A percentile compares a stretch with the other conserved stretches of the same genome.
These are phyloP conservation scores for Podila minutissima DNA, from an alignment of 192 early-diverging fungal genomes.

Conservation along the genomic window DNA sequence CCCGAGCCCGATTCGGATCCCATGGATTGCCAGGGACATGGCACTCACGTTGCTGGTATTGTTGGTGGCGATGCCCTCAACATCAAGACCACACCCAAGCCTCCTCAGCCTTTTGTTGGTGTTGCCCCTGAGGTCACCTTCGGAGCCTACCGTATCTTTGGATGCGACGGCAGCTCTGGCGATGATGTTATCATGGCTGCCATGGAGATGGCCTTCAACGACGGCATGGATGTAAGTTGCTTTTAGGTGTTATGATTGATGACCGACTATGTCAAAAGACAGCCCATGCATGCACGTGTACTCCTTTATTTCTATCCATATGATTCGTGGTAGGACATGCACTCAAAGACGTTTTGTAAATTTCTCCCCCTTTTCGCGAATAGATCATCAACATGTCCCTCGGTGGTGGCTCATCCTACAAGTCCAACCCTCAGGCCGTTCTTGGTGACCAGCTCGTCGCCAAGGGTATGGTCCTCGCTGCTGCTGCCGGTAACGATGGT, in stretches of 20 bases:
- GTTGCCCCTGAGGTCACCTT: slow-evolving; percentile 87
- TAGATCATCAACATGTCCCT: slow-evolving; percentile 74
- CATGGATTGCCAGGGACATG: slow-evolving; percentile 71
- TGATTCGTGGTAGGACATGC: too few relatives aligned
- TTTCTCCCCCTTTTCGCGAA: too few relatives aligned
- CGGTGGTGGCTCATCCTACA: slow-evolving; percentile 68
- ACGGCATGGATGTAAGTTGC: slow-evolving; percentile 72
- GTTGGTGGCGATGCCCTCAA: slow-evolving; percentile 68
- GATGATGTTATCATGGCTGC: slow-evolving; percentile 82
- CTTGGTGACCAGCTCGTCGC: slow-evolving; percentile 58
- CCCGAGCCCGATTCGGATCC: slow-evolving; percentile 63
- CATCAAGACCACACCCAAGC: slow-evolving; percentile 33
- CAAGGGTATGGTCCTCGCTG: slow-evolving; percentile 55
- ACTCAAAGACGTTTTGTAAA: too few relatives aligned
- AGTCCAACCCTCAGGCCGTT: slow-evolving; percentile 61
- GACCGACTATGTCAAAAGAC: too few relatives aligned
- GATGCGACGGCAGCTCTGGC: slow-evolving; percentile 72
- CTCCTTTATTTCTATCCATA: too few relatives aligned
- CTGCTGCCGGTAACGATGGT: slow-evolving; percentile 70
- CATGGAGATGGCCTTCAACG: slow-evolving; percentile 76
- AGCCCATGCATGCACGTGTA: too few relatives aligned
- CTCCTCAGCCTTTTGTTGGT: slow-evolving; percentile 65
- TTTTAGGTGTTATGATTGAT: slow-evolving; percentile 4
- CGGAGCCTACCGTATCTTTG: slow-evolving; percentile 85
- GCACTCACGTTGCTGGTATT: slow-evolving; percentile 77